Conservation (phyloP, 1,139 yeast genomes). For the Yamadazyma kanchanaburiensis region DNA sequence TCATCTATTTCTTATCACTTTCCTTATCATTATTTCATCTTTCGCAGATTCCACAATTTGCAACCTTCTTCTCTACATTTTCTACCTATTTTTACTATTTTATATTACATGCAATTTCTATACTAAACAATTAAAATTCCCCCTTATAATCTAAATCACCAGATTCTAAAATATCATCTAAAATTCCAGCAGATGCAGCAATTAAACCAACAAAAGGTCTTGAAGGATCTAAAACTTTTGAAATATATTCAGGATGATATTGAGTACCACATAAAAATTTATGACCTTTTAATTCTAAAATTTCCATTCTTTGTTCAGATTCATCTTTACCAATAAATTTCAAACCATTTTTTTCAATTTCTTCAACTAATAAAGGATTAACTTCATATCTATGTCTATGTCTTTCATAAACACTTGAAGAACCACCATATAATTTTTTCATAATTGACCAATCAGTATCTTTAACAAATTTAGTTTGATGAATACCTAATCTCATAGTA, state of each 20-base stretch:
- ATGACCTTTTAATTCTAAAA: conserved; percentile 75
- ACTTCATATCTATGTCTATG: conserved; percentile 99
- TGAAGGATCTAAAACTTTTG: conserved; percentile 95
- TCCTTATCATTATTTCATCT: no score
- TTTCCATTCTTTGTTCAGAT: conserved; percentile 87
- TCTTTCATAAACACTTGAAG: conserved; percentile 76
- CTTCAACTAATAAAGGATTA: conserved; percentile 73
- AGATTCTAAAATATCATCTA: conserved; percentile 56
- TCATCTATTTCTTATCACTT: no score
- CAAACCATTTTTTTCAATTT: conserved; percentile 75
- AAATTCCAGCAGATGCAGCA: conserved; percentile 84
- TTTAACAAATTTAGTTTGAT: conserved; percentile 78
- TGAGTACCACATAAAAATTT: conserved; percentile 95
- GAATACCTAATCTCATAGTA: conserved; percentile 96
- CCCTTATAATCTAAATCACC: conserved; percentile 45
- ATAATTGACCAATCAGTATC: conserved; percentile 69
- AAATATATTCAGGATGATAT: conserved; percentile 96
- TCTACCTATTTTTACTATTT: background rate
- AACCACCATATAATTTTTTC: conserved; percentile 77
- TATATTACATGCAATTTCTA: background rate
- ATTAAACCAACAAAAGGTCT: conserved; percentile 94
- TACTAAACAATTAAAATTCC: conserved; percentile 30
- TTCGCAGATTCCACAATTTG: no score
- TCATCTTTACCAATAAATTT: conserved; percentile 93
- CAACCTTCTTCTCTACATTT: background rate